Evolutionary conservation across 805 yeast genomes (phyloP), one percentile per base, ranked within the genome.

Genomic region (Tetrapisispora nanseiensis): DNA sequence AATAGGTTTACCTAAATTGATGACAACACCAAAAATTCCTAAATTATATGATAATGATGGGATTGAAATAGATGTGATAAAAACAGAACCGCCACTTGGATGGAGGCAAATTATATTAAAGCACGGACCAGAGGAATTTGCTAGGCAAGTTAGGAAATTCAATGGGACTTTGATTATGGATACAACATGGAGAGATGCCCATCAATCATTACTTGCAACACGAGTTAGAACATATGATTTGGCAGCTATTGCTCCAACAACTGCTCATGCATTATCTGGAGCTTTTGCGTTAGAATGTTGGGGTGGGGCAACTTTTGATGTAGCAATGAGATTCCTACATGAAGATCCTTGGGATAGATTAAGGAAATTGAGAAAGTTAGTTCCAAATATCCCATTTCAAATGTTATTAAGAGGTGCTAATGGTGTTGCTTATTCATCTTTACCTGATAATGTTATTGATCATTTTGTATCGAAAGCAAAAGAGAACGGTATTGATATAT

Each of bases 301-400:
- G 98, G 98, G 98, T 68, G 98, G 98, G 66, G 97, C 98, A 42
- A 90, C 98, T 30, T 90, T 90, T 59, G 98, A 90, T 61, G 97
- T 90, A 42, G 81, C 95, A 43, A 87, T 90, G 97, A 78, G 97
- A 66, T 90, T 90, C 75, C 72, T 90, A 56, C 86, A 89, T 65
- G 98, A 90, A 72, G 96, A 87, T 63, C 98, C 98, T 50, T 90
- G 98, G 98, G 94, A 75, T 45, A 79, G 98, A 67, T 74, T 90
- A 64, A 77, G 94, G 63, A 75, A 78, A 66, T 71, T 90, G 65
- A 78, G 97, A 66, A 75, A 75, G 58, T 74, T 82, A 43, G 97
- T 92, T 48, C 98, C 98, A 59, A 90, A 90, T 69, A 86, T 90
- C 61, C 97, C 97, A 40, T 90, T 90, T 82, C 97, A 90, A 72